Percentiles rank a stretch among this genome's conserved stretches.
Conservation (phyloP, 2,329 filamentous ascomycete species). For the Colletotrichum sp. region DNA sequence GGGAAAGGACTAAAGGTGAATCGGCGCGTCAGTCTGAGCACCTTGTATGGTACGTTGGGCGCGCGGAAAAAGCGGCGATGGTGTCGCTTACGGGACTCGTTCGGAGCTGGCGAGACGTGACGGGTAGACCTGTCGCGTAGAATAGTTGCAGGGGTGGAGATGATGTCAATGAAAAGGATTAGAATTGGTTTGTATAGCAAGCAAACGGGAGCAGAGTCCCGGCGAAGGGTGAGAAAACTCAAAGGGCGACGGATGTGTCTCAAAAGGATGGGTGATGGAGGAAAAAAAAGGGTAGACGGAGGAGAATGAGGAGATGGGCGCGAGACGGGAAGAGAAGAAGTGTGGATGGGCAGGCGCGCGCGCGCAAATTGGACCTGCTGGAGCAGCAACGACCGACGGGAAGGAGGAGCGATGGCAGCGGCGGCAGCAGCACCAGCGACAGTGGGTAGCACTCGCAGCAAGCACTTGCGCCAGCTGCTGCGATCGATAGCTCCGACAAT, state of each 20-base stretch:
- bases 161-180: slow-evolving; percentile 6
- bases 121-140: slow-evolving; percentile 12
- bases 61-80: background rate
- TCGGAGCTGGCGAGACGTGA: slow-evolving; percentile 2
- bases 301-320: background rate
- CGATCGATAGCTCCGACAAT: background rate
- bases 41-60: background rate
- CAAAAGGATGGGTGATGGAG: background rate
- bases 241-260: background rate
- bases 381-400: background rate
- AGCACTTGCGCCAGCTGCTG: background rate
- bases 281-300: background rate
- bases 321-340: background rate
- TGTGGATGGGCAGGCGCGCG: background rate
- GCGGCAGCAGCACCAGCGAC: background rate
- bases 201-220: slow-evolving; percentile 6
- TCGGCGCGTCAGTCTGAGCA: slow-evolving; percentile 12
- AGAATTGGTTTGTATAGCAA: slow-evolving; percentile 3
- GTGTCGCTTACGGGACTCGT: slow-evolving; percentile 13
- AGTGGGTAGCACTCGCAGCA: background rate
- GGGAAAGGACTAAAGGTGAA: background rate
- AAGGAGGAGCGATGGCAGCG: background rate
- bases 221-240: background rate
- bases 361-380: slow-evolving; percentile 12
- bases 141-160: background rate